Evolutionary conservation across 495 filamentous ascomycete species (phyloP).

Genomic region (Aspergillus coremiiformis): DNA sequence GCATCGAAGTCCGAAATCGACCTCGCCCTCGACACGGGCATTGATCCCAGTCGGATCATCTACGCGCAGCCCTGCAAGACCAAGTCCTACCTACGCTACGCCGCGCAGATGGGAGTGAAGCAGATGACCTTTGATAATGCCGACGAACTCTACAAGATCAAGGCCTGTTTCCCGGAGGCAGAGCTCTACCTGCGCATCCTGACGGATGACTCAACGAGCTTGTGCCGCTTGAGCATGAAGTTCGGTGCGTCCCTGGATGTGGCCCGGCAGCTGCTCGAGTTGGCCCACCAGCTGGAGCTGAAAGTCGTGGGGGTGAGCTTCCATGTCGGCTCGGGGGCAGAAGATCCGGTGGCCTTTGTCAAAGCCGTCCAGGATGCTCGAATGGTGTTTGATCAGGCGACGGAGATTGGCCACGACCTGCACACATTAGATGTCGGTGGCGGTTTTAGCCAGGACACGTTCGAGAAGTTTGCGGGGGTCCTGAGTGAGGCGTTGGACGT

Average conservation of each 20-base stretch:
- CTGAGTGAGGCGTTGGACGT: slow-evolving; percentile 73
- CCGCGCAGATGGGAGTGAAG: slow-evolving; percentile 73
- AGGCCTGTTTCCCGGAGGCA: slow-evolving; percentile 77
- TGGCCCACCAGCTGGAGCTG: slow-evolving; percentile 82
- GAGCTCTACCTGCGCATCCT: slow-evolving; percentile 89
- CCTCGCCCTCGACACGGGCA: slow-evolving; percentile 71
- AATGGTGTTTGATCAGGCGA: slow-evolving; percentile 81
- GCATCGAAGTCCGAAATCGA: slow-evolving; percentile 97
- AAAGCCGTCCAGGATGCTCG: slow-evolving; percentile 88
- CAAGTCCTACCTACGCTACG: slow-evolving; percentile 91
- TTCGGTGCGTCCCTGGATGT: slow-evolving; percentile 86
- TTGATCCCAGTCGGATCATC: slow-evolving; percentile 90
- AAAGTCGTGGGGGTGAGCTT: slow-evolving; percentile 97
- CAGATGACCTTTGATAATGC: slow-evolving; percentile 99
- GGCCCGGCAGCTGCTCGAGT: slow-evolving; percentile 65
- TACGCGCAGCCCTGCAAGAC: slow-evolving; percentile 99
- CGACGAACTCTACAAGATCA: slow-evolving; percentile 97
- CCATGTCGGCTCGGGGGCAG: slow-evolving; percentile 93
- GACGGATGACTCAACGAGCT: slow-evolving; percentile 89
- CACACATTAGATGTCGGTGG: slow-evolving; percentile 91
- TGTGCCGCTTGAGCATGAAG: slow-evolving; percentile 93
- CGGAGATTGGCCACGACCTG: slow-evolving; percentile 65
- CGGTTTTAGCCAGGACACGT: slow-evolving; percentile 80
- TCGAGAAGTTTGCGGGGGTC: slow-evolving; percentile 81
- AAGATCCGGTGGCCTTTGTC: slow-evolving; percentile 78